A percentile compares a stretch with the other conserved stretches of the same genome.
Conservation (phyloP, 1,139 yeast genomes). For the Geotrichum australiense region DNA sequence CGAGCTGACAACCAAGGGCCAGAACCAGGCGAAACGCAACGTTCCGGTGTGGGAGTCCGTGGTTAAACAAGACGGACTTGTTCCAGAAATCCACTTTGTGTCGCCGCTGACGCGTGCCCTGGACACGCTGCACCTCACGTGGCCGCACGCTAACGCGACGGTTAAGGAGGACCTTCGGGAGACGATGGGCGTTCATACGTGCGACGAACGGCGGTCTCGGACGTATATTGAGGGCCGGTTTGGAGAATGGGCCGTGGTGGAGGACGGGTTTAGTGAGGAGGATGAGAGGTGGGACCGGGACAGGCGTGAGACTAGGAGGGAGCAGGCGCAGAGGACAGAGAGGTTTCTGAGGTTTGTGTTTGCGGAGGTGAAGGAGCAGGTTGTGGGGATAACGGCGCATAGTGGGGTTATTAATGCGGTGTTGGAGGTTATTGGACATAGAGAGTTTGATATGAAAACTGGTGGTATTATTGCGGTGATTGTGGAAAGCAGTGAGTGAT, state of each 20-base stretch:
- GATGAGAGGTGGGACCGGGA: slow-evolving; percentile 40
- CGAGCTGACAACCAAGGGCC: slow-evolving; percentile 52
- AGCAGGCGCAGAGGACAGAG: slow-evolving; percentile 47
- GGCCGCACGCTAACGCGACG: slow-evolving; percentile 34
- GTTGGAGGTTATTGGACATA: slow-evolving; percentile 47
- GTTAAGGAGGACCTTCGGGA: slow-evolving; percentile 53
- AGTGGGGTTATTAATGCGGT: slow-evolving; percentile 55
- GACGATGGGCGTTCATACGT: slow-evolving; percentile 58
- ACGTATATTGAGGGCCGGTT: slow-evolving; percentile 38
- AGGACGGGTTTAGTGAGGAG: slow-evolving; percentile 42
- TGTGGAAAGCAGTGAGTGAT: slow-evolving; percentile 30
- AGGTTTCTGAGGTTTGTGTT: slow-evolving; percentile 47
- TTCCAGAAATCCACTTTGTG: slow-evolving; percentile 50
- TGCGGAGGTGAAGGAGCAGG: slow-evolving; percentile 23
- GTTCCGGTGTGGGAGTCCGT: slow-evolving; percentile 36
- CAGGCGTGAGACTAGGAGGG: slow-evolving; percentile 42
- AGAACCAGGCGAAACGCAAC: slow-evolving; percentile 45
- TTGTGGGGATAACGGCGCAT: slow-evolving; percentile 50
- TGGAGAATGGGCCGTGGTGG: slow-evolving; percentile 34
- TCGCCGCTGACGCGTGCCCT: slow-evolving; percentile 63
- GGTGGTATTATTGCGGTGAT: slow-evolving; percentile 65
- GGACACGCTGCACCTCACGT: slow-evolving; percentile 51
- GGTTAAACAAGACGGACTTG: slow-evolving; percentile 29
- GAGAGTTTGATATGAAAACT: slow-evolving; percentile 50
- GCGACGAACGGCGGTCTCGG: slow-evolving; percentile 52